These are phyloP conservation scores for Fraxinus floribunda DNA, from an alignment of 305 asterid species.

Conservation along the genomic window DNA sequence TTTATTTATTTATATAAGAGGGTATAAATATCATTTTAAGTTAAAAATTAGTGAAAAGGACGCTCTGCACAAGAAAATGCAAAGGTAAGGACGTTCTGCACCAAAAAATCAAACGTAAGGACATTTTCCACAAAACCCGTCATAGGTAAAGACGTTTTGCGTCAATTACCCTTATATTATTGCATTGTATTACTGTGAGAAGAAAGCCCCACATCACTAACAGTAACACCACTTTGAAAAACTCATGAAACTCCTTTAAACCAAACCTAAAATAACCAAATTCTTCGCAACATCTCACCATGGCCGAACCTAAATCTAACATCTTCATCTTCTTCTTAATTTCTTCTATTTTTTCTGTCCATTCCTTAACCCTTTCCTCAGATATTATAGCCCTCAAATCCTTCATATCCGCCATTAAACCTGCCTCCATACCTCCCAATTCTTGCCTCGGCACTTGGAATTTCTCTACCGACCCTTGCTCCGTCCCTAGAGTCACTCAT, in stretches of 20 bases:
- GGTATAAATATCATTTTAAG: no score
- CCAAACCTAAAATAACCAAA: no score
- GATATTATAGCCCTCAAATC: slow-evolving; percentile 67
- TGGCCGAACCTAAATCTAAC: slow-evolving; percentile 34
- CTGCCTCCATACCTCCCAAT: slow-evolving; percentile 58
- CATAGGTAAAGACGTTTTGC: no score
- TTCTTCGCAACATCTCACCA: slow-evolving; percentile 21
- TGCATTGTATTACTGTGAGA: not conserved
- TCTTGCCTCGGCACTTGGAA: slow-evolving; percentile 89
- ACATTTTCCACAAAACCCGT: no score
- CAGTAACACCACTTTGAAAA: not conserved
- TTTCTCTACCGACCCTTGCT: slow-evolving; percentile 79
- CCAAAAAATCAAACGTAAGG: no score
- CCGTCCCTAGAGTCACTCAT: slow-evolving; percentile 31
- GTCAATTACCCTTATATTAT: no score
- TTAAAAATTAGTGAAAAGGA: no score
- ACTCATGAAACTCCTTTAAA: not conserved
- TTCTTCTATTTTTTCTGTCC: slow-evolving; percentile 11
- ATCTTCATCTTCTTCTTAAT: slow-evolving; percentile 20
- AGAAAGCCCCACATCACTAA: slow-evolving; percentile 18
- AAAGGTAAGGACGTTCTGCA: no score
- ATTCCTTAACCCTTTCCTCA: no score
- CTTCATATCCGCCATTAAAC: slow-evolving; percentile 55
- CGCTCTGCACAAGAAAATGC: no score
- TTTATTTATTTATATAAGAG: no score